These are phyloP conservation scores for Leptomonas seymouri DNA, from an alignment of 208 protist species.

Conservation along the genomic window DNA sequence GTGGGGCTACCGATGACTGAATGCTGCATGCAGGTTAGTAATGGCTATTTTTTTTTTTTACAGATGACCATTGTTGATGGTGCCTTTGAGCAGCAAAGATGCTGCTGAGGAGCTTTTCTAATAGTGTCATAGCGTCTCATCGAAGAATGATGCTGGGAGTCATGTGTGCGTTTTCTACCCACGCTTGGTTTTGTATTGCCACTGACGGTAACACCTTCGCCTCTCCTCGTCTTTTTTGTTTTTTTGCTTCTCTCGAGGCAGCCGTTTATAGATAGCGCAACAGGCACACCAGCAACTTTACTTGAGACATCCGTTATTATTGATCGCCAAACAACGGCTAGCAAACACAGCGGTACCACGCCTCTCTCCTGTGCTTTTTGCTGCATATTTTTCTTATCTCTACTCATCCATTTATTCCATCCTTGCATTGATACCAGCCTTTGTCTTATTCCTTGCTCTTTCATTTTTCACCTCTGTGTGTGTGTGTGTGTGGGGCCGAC, in stretches of 20 bases:
- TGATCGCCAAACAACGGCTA: not conserved
- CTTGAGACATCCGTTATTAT: no score
- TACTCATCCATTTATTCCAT: not conserved
- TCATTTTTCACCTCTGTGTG: not conserved
- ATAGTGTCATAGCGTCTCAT: no score
- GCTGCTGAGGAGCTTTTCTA: no score
- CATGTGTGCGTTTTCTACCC: not conserved
- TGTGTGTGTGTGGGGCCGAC: no score
- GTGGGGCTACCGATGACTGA: no score
- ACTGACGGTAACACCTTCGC: not conserved
- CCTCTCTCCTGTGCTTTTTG: not conserved
- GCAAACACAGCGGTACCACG: not conserved
- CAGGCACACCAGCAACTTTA: no score
- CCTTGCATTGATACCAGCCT: not conserved
- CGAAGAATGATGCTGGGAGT: no score
- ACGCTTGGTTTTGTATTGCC: not conserved
- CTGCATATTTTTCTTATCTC: not conserved
- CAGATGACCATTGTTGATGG: no score
- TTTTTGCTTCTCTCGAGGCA: not conserved
- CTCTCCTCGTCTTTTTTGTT: conserved; percentile 6
- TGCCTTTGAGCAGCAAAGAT: no score
- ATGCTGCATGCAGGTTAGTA: no score
- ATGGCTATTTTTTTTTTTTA: no score
- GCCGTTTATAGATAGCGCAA: no score
- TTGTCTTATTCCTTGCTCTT: conserved; percentile 21